Evolutionary conservation across 2,329 filamentous ascomycete species (phyloP).

Genomic region (Aureobasidium vineae): DNA sequence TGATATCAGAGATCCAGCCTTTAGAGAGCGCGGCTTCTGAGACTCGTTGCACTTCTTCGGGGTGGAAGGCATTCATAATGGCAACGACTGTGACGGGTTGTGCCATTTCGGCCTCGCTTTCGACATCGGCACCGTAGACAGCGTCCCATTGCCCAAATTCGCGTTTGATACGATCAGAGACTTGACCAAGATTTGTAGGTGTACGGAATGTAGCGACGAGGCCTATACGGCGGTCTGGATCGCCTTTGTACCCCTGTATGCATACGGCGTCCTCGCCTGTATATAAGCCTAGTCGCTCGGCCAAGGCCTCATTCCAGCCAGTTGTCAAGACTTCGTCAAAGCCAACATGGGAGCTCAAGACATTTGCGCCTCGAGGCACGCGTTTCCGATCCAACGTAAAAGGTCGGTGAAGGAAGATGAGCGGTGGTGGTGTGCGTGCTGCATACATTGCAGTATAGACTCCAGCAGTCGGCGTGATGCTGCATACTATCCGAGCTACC

Average conservation of each 20-base stretch:
- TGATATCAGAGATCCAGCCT: constrained; percentile 32
- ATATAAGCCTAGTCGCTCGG: constrained; percentile 37
- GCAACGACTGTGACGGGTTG: constrained; percentile 34
- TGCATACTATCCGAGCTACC: constrained; percentile 1
- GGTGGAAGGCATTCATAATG: constrained; percentile 45
- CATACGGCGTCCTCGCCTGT: constrained; percentile 34
- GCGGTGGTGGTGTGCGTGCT: neutral
- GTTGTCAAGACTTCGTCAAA: constrained; percentile 44
- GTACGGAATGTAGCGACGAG: constrained; percentile 36
- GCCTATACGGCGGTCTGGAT: constrained; percentile 41
- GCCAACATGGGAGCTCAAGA: constrained; percentile 22
- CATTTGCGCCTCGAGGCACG: constrained; percentile 2
- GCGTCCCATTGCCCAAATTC: constrained; percentile 21
- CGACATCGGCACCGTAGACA: constrained; percentile 5
- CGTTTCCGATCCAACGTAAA: constrained; percentile 18
- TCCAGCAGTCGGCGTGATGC: constrained; percentile 26
- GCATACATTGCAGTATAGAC: constrained; percentile 18
- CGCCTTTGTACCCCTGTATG: constrained; percentile 43
- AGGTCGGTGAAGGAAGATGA: constrained; percentile 24
- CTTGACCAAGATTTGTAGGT: neutral
- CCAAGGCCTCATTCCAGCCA: constrained; percentile 41
- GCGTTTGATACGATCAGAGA: constrained; percentile 8
- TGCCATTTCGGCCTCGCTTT: neutral
- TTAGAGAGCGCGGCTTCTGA: constrained; percentile 34
- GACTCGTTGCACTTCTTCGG: constrained; percentile 41